These are phyloP conservation scores for Tripterygium wilfordii DNA, from an alignment of 177 flowering plant genomes.

Conservation along the genomic window DNA sequence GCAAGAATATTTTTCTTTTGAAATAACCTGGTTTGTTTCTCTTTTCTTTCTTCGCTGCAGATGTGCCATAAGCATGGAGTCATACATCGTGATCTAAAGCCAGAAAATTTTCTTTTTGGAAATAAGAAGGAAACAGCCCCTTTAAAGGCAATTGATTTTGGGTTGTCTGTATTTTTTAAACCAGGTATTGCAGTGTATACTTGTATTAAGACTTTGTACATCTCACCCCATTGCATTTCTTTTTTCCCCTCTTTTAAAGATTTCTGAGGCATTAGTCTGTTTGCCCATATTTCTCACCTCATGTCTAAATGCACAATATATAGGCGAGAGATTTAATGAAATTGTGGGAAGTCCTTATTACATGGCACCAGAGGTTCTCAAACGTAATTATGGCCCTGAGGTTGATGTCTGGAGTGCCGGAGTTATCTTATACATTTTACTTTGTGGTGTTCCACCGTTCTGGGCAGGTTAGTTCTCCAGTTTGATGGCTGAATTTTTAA, in stretches of 20 bases:
- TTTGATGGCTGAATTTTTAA: too few relatives aligned
- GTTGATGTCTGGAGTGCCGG: conserved; percentile 59
- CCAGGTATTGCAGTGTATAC: conserved; percentile 28
- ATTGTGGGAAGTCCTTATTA: conserved; percentile 50
- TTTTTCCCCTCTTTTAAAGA: not conserved
- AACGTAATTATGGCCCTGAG: conserved; percentile 44
- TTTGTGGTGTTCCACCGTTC: conserved; percentile 52
- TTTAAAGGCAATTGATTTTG: conserved; percentile 44
- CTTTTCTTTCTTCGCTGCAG: conserved; percentile 14
- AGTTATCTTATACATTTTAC: conserved; percentile 42
- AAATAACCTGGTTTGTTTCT: not conserved
- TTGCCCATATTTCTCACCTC: not conserved
- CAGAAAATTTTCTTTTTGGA: conserved; percentile 44
- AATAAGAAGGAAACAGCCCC: conserved; percentile 42
- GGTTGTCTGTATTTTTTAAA: conserved; percentile 38
- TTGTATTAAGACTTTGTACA: not conserved
- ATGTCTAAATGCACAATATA: not conserved
- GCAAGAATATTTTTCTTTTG: not conserved
- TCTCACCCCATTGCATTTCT: not conserved
- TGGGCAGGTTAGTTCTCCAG: conserved; percentile 40
- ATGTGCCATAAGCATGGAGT: conserved; percentile 46
- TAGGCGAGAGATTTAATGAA: conserved; percentile 39
- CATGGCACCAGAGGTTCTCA: conserved; percentile 55
- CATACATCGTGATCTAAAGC: conserved; percentile 50
- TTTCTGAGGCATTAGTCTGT: not conserved